phyloP scores from a whole-genome alignment of 495 filamentous ascomycete species.

The Penicillium ochrochloron region DNA sequence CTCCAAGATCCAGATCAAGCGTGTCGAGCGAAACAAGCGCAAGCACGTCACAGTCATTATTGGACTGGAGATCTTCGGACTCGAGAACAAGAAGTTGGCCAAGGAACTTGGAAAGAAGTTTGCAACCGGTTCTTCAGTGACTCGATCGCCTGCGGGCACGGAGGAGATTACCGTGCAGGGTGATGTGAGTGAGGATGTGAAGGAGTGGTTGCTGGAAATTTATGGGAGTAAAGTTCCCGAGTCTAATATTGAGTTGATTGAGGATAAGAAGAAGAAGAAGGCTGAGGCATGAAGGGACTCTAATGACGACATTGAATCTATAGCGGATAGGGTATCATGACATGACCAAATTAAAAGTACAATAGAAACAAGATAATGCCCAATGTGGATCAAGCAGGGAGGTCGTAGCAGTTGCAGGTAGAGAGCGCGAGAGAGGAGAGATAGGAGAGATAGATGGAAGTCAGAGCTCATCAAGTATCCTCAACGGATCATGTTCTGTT shows the following conservation, averaged over 20 bases:
- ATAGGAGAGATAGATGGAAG: not conserved
- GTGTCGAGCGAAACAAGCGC: constrained; percentile 95
- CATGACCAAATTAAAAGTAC: constrained; percentile 26
- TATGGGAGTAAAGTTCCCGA: constrained; percentile 83
- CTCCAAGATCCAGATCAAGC: constrained; percentile 88
- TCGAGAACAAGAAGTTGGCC: constrained; percentile 87
- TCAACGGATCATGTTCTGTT: constrained; percentile 34
- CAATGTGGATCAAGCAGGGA: constrained; percentile 2
- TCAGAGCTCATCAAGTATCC: constrained; percentile 43
- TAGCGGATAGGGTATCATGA: constrained; percentile 37
- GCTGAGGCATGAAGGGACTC: constrained; percentile 6
- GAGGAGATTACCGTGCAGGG: constrained; percentile 99
- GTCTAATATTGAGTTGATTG: constrained; percentile 90
- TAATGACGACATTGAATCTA: constrained; percentile 29
- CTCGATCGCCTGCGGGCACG: constrained; percentile 79
- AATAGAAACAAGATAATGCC: constrained; percentile 17
- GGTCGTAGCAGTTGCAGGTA: not conserved
- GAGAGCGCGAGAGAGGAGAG: too few species aligned
- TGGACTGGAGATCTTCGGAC: constrained; percentile 84
- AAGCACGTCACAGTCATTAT: constrained; percentile 93
- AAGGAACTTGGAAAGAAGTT: constrained; percentile 60
- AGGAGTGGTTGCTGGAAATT: constrained; percentile 85
- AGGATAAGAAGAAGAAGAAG: constrained; percentile 86
- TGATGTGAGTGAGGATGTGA: constrained; percentile 92
- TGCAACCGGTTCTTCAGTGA: constrained; percentile 91